Conservation (phyloP, 2,329 filamentous ascomycete species). For the Talaromyces rugulosus region DNA sequence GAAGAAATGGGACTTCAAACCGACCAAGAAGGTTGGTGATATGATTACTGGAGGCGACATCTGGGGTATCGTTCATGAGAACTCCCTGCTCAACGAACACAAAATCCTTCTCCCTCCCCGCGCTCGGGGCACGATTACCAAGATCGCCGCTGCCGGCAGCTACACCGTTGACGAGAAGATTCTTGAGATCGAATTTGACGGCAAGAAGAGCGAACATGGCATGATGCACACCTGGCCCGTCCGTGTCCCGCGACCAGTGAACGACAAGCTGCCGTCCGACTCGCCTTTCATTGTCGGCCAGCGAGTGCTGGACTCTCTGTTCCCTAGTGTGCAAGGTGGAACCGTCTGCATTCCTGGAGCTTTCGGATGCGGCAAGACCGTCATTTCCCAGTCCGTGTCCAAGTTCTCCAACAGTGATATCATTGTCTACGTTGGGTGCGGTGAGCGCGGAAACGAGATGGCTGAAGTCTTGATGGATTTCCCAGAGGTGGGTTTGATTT, state of each 20-base stretch:
- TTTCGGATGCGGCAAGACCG: constrained; percentile 98
- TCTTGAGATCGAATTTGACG: constrained; percentile 93
- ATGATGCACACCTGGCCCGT: constrained; percentile 99
- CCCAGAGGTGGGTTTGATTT: constrained; percentile 60
- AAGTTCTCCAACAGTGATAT: constrained; percentile 99
- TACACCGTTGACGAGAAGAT: constrained; percentile 95
- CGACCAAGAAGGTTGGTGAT: constrained; percentile 84
- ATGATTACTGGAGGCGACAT: constrained; percentile 95
- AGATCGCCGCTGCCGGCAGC: constrained; percentile 80
- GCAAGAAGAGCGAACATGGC: constrained; percentile 85
- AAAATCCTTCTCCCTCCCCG: constrained; percentile 88
- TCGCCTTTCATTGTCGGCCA: constrained; percentile 94
- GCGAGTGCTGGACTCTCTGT: constrained; percentile 91
- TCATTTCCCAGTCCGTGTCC: constrained; percentile 96
- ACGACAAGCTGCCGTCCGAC: constrained; percentile 85
- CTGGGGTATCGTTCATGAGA: constrained; percentile 92
- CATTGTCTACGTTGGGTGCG: constrained; percentile 92
- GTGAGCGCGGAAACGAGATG: constrained; percentile 98
- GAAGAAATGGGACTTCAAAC: constrained; percentile 96
- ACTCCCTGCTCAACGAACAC: constrained; percentile 90
- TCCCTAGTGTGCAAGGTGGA: constrained; percentile 93
- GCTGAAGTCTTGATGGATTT: constrained; percentile 99
- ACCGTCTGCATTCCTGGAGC: constrained; percentile 97
- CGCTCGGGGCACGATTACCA: constrained; percentile 85
- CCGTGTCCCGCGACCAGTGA: constrained; percentile 86